Evolutionary conservation across 108 stramenopile genomes (phyloP), one percentile per base, ranked within the genome.

Genomic region (Cyclotella kingstonii): DNA sequence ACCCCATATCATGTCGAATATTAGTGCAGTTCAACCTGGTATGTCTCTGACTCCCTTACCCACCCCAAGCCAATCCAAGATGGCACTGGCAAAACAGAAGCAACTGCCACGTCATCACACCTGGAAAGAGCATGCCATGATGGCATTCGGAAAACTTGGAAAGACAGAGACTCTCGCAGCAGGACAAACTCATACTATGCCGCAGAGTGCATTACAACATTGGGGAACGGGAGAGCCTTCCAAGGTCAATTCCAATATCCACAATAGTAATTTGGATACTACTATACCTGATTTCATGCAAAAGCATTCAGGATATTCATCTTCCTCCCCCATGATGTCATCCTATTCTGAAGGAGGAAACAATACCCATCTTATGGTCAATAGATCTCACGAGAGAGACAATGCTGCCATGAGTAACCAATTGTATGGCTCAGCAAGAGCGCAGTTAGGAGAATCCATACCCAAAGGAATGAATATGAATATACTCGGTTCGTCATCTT

Each of bases 51-150:
- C 43, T 44, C 43, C 43, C 14, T 5, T 14, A 14, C 14, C 43
- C 14, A 44, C 43, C 19, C 43, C 43, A 18, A 4, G 17, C 14
- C 43, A 44, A n/a, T 44, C 43, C 4, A n/a, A 18, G 14, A 44
- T 15, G 39, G 39, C n/a, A 1, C 39, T 54, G 15, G 38, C 53
- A 35, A 33, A 18, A 9, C 53, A 54, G 35, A 33, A 54, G 34
- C 22, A 30, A 8, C 28, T 22, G 45, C 17, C 45, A 3, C 53
- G 53, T 18, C 35, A 54, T 4, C 53, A 54, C 35, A 38, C 53
- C n/a, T 54, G 53, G 53, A 54, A 35, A 19, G 35, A 54, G 22
- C 53, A 54, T 8, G 35, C 38, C 53, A 54, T 21, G 18, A 54
- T 54, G 53, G 23, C 12, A 15, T 14, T 2, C 2, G 35, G 15